Conservation (phyloP, 1,284 basidiomycete species). For the Spongispora temasekensis region DNA sequence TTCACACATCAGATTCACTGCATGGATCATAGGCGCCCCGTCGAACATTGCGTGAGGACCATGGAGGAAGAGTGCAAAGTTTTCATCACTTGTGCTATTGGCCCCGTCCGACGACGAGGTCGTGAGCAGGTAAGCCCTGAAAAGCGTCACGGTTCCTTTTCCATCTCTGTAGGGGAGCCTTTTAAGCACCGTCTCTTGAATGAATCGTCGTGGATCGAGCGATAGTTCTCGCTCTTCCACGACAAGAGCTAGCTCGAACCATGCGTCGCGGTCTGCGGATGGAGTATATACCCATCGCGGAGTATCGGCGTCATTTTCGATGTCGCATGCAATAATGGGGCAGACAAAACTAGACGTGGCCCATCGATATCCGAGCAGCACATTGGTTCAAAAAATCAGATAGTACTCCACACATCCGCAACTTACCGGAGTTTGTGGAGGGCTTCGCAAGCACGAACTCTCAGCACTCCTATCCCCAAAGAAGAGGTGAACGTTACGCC, state of each 20-base stretch:
- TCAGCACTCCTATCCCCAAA: constrained; percentile 7
- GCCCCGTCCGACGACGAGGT: background rate
- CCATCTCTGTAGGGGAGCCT: background rate
- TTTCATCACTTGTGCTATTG: background rate
- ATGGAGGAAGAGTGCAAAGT: background rate
- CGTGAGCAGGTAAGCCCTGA: background rate
- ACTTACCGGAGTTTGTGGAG: constrained; percentile 24
- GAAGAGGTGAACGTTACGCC: constrained; percentile 19
- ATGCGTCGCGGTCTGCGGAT: background rate
- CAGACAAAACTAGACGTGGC: background rate
- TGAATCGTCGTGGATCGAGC: background rate
- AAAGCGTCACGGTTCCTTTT: background rate
- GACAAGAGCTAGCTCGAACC: background rate
- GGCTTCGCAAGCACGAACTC: constrained; percentile 13
- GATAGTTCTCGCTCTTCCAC: background rate
- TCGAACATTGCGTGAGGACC: background rate
- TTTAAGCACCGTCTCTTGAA: background rate
- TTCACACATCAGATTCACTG: no score
- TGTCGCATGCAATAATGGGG: background rate
- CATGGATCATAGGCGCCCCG: background rate
- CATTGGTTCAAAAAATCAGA: no score
- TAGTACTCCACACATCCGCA: no score
- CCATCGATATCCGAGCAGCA: no score
- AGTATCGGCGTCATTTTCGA: background rate
- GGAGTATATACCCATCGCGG: background rate